Percentiles rank a stretch among this genome's conserved stretches.
phyloP scores from a whole-genome alignment of 306 rosid genomes.

The Medicago lupulina region DNA sequence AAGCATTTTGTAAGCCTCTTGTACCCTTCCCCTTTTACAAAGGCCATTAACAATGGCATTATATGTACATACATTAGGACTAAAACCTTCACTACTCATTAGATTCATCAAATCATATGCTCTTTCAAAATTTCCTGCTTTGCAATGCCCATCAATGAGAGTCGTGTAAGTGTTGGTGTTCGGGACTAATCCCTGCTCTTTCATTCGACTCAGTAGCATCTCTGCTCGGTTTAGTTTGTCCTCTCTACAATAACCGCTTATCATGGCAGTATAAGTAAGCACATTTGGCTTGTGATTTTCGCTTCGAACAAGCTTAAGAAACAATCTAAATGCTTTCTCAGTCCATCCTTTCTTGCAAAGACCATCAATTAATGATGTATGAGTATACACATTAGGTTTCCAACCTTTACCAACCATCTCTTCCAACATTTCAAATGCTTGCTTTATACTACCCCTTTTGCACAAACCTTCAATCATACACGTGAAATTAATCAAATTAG shows the following conservation, averaged over 20 bases:
- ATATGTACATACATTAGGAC: constrained; percentile 77
- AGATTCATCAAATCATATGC: constrained; percentile 69
- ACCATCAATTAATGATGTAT: constrained; percentile 76
- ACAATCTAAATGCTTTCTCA: constrained; percentile 87
- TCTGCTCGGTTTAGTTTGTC: constrained; percentile 80
- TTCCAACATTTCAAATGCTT: constrained; percentile 97
- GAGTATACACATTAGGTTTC: constrained; percentile 93
- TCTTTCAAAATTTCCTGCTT: constrained; percentile 69
- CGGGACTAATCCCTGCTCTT: constrained; percentile 80
- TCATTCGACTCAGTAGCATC: constrained; percentile 84
- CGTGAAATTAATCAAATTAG: constrained; percentile 79
- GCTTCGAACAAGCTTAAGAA: constrained; percentile 92
- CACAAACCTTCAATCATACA: constrained; percentile 84
- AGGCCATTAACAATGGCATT: constrained; percentile 78
- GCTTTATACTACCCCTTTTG: constrained; percentile 85
- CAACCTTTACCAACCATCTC: constrained; percentile 92
- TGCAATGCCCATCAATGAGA: constrained; percentile 80
- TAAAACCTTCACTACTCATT: constrained; percentile 72
- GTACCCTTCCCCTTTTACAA: constrained; percentile 71
- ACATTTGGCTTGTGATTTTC: constrained; percentile 80
- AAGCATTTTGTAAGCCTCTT: constrained; percentile 72
- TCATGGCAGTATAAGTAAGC: constrained; percentile 88
- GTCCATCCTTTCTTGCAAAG: constrained; percentile 99
- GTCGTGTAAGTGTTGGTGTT: constrained; percentile 79
- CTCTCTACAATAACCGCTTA: constrained; percentile 79